Evolutionary conservation across 495 filamentous ascomycete species (phyloP), one percentile per base, ranked within the genome.

Genomic region (Neurospora sublineolata): DNA sequence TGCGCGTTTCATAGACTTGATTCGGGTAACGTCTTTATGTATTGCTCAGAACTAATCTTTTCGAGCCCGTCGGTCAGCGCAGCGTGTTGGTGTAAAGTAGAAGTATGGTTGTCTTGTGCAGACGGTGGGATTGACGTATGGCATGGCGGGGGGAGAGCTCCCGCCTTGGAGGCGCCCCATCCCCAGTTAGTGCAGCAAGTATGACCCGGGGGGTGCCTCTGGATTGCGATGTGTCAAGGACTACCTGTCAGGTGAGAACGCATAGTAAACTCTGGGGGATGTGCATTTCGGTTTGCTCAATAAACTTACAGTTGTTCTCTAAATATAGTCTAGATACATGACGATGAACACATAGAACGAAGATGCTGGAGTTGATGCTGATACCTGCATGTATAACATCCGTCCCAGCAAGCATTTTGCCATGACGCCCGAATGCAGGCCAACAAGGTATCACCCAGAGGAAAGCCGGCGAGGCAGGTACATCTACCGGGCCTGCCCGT

Each of bases 81-180:
- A 60, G 52, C 7, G 23, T 60, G 40, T 69, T 70, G 38, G 20
- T 38, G 64, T 68, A 33, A n/a, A 14, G 60, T 40, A 20, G 23
- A n/a, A 36, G 9, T 3, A 30, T 36, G 20, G 36, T 46, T 23
- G 68, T 30, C 44, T 60, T 20, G 18, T 44, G 52, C 64, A 37
- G 72, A 27, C 60, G 67, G 46, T 37, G 46, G 60, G 40, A 68
- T 74, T 74, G 73, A 74, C 74, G 74, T 75, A 75, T 69, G 69
- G 23, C 52, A 46, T 73, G 70, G 72, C 68, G 74, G 74, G 72
- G 72, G 72, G 38, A 58, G 67, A 60, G 52, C 52, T 30, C n/a
- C n/a, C n/a, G n/a, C n/a, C 44, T 52, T 52, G 44, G 20, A 52
- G 44, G 12, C 27, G 3, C 12, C 52, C 52, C 8, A 60, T 60